Percentiles rank a stretch among this genome's conserved stretches.
Evolutionary conservation across 75 land plant species (phyloP).

Genomic region (Pseudotsuga menziesii): DNA sequence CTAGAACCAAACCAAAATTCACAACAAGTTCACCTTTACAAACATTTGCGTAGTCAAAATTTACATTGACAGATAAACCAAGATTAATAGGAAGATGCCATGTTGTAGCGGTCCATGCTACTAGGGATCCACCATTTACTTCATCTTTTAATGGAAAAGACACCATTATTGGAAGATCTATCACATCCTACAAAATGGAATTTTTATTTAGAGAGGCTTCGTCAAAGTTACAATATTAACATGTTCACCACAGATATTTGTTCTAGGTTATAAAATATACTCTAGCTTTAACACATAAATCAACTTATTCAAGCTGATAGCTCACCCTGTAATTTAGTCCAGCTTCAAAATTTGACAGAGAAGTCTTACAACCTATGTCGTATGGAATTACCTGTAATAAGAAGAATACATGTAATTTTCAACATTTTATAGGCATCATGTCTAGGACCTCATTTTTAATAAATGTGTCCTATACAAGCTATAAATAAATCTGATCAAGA

Average conservation of each 20-base stretch:
- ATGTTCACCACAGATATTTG: neutral
- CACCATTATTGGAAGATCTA: conserved; percentile 93
- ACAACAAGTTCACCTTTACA: conserved; percentile 1
- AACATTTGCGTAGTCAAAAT: conserved; percentile 83
- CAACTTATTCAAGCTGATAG: neutral
- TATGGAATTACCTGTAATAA: conserved; percentile 92
- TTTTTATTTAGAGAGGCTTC: neutral
- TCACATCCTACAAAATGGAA: conserved; percentile 59
- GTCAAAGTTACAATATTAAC: neutral
- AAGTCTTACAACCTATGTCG: conserved; percentile 94
- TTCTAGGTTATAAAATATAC: neutral
- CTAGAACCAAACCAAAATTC: neutral
- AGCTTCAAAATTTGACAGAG: conserved; percentile 93
- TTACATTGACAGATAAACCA: conserved; percentile 87
- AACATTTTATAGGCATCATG: neutral
- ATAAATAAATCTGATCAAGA: neutral
- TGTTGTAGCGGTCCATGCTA: conserved; percentile 99
- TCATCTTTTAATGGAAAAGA: conserved; percentile 82
- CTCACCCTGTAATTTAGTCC: conserved; percentile 77
- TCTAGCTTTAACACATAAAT: neutral
- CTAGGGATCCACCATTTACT: conserved; percentile 63
- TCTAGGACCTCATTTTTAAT: neutral
- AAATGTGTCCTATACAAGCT: neutral
- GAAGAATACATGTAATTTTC: neutral
- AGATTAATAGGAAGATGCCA: conserved; percentile 99